Conservation (phyloP, 225 moss, liverwort and hornwort genomes). For the Pseudoscleropodium purum region DNA sequence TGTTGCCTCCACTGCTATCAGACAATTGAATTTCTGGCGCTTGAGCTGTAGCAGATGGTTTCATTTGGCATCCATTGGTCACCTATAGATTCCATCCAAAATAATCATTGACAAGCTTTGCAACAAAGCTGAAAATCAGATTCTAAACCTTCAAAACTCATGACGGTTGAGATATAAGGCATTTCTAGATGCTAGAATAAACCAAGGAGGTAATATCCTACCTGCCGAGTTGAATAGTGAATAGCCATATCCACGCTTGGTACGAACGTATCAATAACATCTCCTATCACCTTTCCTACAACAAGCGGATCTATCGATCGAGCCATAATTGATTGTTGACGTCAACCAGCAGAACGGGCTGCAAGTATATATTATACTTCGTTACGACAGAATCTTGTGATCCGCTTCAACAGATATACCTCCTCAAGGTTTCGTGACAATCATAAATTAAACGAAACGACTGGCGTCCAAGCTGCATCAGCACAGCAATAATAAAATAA, state of each 20-base stretch:
- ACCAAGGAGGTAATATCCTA: not conserved
- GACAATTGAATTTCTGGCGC: conserved; percentile 64
- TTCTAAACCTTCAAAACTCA: not conserved
- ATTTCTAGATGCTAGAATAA: not conserved
- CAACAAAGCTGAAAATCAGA: not conserved
- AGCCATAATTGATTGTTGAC: conserved; percentile 39
- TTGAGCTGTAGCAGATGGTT: conserved; percentile 69
- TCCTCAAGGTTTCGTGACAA: not conserved
- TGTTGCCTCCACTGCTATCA: conserved; percentile 40
- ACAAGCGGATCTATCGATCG: conserved; percentile 93
- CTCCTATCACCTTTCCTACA: conserved; percentile 90
- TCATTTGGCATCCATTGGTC: conserved; percentile 93
- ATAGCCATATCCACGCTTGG: conserved; percentile 78
- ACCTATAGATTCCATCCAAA: conserved; percentile 26
- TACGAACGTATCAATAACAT: conserved; percentile 82
- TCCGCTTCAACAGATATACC: not conserved
- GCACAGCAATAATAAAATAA: not conserved
- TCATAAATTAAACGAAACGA: not conserved
- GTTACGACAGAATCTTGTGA: not conserved
- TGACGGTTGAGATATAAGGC: not conserved
- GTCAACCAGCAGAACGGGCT: not conserved
- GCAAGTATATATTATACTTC: not conserved
- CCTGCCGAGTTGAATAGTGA: conserved; percentile 63
- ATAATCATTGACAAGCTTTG: not conserved
- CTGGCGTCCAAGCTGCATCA: not conserved